A percentile compares a stretch with the other conserved stretches of the same genome.
Evolutionary conservation across 2,329 filamentous ascomycete genomes (phyloP).

Genomic region (Drechslerella coelobrocha): DNA sequence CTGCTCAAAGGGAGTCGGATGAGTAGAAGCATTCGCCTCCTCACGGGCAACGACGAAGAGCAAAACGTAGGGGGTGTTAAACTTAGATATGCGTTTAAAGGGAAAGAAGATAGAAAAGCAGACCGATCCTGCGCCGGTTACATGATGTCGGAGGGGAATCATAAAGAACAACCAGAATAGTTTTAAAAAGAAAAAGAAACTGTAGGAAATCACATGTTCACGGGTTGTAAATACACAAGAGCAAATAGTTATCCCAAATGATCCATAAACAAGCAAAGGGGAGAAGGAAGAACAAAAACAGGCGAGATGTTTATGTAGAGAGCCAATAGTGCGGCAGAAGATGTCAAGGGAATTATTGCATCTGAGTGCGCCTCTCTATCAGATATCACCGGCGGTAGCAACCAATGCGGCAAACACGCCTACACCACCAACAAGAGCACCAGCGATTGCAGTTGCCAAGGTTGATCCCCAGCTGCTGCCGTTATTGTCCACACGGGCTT

Average conservation of each 20-base stretch:
- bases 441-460: constrained; percentile 57
- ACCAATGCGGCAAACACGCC: constrained; percentile 58
- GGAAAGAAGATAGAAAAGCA: constrained; percentile 31
- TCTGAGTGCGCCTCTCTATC: neutral
- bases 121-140: constrained; percentile 49
- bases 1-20: no score
- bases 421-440: constrained; percentile 56
- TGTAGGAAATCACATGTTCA: neutral
- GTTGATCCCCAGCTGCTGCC: constrained; percentile 50
- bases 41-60: neutral
- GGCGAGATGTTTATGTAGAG: no score
- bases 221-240: constrained; percentile 23
- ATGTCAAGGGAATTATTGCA: neutral
- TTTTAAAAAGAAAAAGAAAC: constrained; percentile 9
- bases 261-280: constrained; percentile 37
- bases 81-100: neutral
- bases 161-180: constrained; percentile 5
- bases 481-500: constrained; percentile 36
- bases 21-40: neutral
- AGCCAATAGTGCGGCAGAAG: constrained; percentile 10
- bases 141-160: constrained; percentile 40
- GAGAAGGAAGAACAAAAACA: constrained; percentile 22
- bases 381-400: constrained; percentile 57
- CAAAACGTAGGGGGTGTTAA: neutral
- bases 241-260: constrained; percentile 19